A percentile compares a stretch with the other conserved stretches of the same genome.
phyloP scores from a whole-genome alignment of 495 filamentous ascomycete genomes.

The Podospora pseudopauciseta region DNA sequence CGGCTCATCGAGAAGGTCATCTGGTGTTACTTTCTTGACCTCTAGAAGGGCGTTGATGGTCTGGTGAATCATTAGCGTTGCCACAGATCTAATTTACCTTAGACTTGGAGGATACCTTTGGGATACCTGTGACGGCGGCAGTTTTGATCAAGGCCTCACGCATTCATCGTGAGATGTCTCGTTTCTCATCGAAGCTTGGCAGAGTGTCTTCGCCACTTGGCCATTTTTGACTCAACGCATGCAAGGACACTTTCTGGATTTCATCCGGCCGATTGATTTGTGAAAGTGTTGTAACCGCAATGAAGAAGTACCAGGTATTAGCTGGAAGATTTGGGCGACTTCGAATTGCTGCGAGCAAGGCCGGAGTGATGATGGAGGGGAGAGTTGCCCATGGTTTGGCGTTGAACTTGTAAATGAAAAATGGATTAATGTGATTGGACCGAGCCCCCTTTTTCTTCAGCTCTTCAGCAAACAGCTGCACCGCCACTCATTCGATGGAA shows the following conservation, averaged over 20 bases:
- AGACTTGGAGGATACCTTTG: conserved; percentile 39
- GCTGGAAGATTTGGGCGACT: conserved; percentile 42
- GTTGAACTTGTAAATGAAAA: not conserved
- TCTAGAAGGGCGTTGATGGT: conserved; percentile 52
- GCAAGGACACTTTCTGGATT: conserved; percentile 45
- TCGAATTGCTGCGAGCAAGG: conserved; percentile 46
- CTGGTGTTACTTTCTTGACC: conserved; percentile 46
- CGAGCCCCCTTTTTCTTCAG: not conserved
- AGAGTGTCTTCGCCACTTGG: conserved; percentile 18
- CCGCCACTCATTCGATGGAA: not conserved
- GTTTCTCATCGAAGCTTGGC: conserved; percentile 37
- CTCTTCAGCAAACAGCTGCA: not conserved
- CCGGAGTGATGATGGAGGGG: conserved; percentile 33
- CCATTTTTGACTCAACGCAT: conserved; percentile 37
- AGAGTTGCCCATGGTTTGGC: conserved; percentile 20
- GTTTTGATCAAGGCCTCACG: conserved; percentile 54
- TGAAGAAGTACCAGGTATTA: conserved; percentile 52
- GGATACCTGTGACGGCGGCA: conserved; percentile 50
- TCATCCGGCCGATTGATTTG: conserved; percentile 53
- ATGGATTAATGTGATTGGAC: not conserved
- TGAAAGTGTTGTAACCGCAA: conserved; percentile 49
- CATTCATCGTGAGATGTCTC: conserved; percentile 46
- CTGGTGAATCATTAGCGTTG: conserved; percentile 22
- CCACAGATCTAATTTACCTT: not conserved
- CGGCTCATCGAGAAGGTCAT: conserved; percentile 45